Evolutionary conservation across 1,284 basidiomycete genomes (phyloP), one percentile per base, ranked within the genome.

Genomic region (Ustilago cynodontis): DNA sequence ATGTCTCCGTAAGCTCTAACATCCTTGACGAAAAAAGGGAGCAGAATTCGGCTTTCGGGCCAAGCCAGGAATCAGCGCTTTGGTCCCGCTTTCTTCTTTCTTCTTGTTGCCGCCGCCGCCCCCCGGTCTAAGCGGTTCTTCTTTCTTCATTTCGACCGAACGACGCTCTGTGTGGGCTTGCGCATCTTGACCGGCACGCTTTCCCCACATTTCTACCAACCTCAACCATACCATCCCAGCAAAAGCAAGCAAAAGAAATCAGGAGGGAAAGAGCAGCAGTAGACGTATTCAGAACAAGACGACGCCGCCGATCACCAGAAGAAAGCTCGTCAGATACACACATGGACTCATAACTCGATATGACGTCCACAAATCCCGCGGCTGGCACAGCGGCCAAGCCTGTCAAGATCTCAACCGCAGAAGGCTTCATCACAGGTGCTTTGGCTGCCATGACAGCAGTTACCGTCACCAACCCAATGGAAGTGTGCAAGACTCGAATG

Each of bases 401-500:
- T 1, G 80, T 75, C 66, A 79, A 72, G 63, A 43, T 82, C 43
- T 75, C 68, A 13, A 81, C 81, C 0, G 63, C 59, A 22, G 81
- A 82, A 53, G 71, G 79, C 5, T 82, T 82, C 60, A 26, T 55
- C 28, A 59, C 73, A 49, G 81, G 81, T 18, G 79, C 81, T 7
- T 56, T 80, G 50, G 77, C 81, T 13, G 81, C 81, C 58, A 80
- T 80, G 80, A 82, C 76, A 18, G 79, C 79, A 2, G 72, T 77
- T 22, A 76, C 78, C 20, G 71, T 80, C 53, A 82, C 82, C 4
- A 83, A 83, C 55, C 82, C 82, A 0, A 80, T 81, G 77, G 82
- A 83, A 49, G 79, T 80, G 26, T 75, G 75, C 69, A 83, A 83
- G 72, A 83, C 82, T n/a, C 65, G 82, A 22, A 82, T 83, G 82